Evolutionary conservation across 2,329 filamentous ascomycete species (phyloP).

Genomic region (Fusarium globosum): DNA sequence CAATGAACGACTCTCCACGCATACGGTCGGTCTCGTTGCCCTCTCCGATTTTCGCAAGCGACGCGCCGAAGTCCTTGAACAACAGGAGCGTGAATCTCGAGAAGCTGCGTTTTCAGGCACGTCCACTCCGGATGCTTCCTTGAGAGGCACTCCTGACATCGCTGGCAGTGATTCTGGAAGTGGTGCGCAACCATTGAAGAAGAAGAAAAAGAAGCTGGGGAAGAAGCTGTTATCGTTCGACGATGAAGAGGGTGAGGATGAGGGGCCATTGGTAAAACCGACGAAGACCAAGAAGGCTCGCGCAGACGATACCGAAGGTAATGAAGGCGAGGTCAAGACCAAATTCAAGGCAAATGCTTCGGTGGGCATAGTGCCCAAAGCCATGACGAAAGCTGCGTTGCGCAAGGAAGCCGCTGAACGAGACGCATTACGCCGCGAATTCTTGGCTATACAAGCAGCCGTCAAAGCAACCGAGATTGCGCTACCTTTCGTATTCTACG

Average conservation of each 20-base stretch:
- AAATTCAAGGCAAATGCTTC: constrained; percentile 72
- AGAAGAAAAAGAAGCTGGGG: constrained; percentile 58
- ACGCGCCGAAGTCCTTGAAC: constrained; percentile 91
- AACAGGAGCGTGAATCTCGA: constrained; percentile 84
- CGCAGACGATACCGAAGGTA: constrained; percentile 48
- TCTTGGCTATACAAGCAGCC: constrained; percentile 82
- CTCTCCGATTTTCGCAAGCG: constrained; percentile 96
- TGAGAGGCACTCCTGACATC: constrained; percentile 60
- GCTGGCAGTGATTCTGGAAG: constrained; percentile 50
- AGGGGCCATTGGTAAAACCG: constrained; percentile 49
- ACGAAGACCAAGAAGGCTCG: constrained; percentile 51
- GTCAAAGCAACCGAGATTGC: constrained; percentile 91
- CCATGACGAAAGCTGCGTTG: constrained; percentile 76
- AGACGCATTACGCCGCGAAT: constrained; percentile 84
- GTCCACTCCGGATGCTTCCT: constrained; percentile 62
- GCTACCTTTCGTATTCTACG: constrained; percentile 97
- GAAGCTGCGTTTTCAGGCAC: constrained; percentile 64
- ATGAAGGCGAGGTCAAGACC: constrained; percentile 39
- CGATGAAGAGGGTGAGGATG: constrained; percentile 73
- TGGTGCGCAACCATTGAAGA: constrained; percentile 39
- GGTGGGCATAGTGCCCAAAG: constrained; percentile 74
- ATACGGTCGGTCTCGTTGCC: constrained; percentile 90
- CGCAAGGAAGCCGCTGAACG: constrained; percentile 82
- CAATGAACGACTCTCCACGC: constrained; percentile 83
- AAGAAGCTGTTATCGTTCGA: constrained; percentile 71